A percentile compares a stretch with the other conserved stretches of the same genome.
phyloP scores from a whole-genome alignment of 2,329 filamentous ascomycete species.

The Dactylonectria macrodidyma region DNA sequence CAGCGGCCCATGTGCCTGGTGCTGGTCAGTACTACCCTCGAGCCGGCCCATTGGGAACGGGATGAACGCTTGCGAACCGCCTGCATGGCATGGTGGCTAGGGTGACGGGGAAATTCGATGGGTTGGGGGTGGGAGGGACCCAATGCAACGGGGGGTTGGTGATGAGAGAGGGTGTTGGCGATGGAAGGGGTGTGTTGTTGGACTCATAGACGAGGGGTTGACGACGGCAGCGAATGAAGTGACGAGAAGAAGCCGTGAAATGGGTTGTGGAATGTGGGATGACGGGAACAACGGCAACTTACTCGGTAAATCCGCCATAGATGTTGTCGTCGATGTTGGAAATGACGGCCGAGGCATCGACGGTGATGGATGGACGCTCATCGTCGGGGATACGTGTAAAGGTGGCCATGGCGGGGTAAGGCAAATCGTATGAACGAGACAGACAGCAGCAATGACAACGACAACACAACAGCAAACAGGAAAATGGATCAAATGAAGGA shows the following conservation, averaged over 20 bases:
- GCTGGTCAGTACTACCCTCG: conserved; percentile 29
- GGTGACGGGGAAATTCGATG: background rate
- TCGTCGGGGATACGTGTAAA: conserved; percentile 77
- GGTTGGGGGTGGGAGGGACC: conserved; percentile 3
- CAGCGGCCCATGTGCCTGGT: conserved; percentile 88
- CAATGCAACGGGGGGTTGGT: background rate
- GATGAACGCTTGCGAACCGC: conserved; percentile 1
- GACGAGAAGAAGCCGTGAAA: background rate
- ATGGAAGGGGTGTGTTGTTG: background rate
- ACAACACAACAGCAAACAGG: no score
- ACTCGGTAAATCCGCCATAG: conserved; percentile 90
- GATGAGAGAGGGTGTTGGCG: background rate
- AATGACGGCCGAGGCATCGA: conserved; percentile 76
- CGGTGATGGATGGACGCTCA: conserved; percentile 74
- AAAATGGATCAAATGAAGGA: no score
- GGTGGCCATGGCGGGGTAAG: conserved; percentile 73
- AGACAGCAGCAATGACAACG: no score
- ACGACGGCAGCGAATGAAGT: background rate
- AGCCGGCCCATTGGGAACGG: conserved; percentile 1
- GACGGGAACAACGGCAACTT: conserved; percentile 50
- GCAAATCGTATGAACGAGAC: background rate
- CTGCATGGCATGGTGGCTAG: background rate
- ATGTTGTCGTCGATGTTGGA: conserved; percentile 85
- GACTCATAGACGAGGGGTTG: background rate
- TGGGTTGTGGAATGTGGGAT: background rate